Percentiles rank a stretch among this genome's conserved stretches.
These are phyloP conservation scores for Immersiporthe knoxdaviesiana DNA, from an alignment of 2,329 filamentous ascomycete genomes.

Conservation along the genomic window DNA sequence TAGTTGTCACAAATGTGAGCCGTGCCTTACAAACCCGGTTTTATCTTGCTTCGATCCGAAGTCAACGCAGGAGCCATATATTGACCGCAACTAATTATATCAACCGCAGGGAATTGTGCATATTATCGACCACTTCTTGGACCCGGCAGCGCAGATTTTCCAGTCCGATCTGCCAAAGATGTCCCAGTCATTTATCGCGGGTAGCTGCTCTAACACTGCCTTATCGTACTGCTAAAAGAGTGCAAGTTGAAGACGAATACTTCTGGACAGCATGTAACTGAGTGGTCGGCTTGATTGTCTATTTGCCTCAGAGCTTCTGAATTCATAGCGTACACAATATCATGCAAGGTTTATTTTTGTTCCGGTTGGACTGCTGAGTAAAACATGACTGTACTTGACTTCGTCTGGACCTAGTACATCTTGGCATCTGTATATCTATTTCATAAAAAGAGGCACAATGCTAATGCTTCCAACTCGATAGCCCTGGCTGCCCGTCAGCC, in stretches of 20 bases:
- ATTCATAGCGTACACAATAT: no score
- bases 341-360: no score
- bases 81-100: no score
- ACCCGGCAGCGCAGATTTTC: neutral
- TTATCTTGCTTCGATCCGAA: neutral
- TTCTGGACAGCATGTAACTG: neutral
- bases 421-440: no score
- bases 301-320: no score
- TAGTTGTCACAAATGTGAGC: neutral
- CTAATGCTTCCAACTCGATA: no score
- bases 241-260: neutral
- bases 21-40: neutral
- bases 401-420: no score
- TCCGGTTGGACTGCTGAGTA: no score
- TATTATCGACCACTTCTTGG: neutral
- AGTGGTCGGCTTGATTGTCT: no score
- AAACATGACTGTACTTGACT: no score
- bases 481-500: no score
- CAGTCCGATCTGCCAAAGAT: conserved; percentile 5
- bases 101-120: neutral
- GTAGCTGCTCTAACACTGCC: neutral
- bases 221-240: neutral
- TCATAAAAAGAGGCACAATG: no score
- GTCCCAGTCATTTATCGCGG: neutral
- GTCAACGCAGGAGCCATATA: neutral